Evolutionary conservation across 2,329 filamentous ascomycete species (phyloP).

Genomic region (Didymella glomerata): DNA sequence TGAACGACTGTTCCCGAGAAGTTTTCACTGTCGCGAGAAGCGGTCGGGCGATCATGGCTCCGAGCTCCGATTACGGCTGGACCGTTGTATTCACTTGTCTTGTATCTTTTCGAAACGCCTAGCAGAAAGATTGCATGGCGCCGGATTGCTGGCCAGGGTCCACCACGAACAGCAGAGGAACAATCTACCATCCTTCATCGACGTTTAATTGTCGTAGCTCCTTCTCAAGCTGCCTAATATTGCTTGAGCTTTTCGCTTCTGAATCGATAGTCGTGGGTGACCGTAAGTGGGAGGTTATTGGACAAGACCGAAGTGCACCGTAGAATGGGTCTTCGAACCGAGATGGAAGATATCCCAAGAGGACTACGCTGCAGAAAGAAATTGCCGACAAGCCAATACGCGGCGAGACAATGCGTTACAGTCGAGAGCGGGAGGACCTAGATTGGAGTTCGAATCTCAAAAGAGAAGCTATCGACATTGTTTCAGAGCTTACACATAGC

Average conservation of each 20-base stretch:
- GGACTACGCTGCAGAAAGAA: too few species aligned
- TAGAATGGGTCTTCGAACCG: too few species aligned
- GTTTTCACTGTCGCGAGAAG: neutral
- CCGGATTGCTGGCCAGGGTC: neutral
- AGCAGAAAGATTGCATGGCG: neutral
- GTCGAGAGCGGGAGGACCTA: too few species aligned
- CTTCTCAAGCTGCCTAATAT: neutral
- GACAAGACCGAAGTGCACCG: too few species aligned
- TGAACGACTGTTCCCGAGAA: neutral
- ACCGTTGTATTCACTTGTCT: neutral
- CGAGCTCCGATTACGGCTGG: neutral
- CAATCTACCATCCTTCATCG: neutral
- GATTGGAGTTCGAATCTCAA: too few species aligned
- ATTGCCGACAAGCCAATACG: too few species aligned
- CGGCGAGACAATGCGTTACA: too few species aligned
- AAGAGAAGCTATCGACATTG: too few species aligned
- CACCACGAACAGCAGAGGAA: neutral
- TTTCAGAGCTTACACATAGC: neutral
- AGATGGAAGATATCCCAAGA: too few species aligned
- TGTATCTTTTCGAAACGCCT: neutral
- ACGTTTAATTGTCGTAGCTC: neutral
- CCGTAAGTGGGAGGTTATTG: too few species aligned
- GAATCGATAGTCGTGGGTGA: too few species aligned
- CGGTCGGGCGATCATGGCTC: neutral
- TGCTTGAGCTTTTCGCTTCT: neutral